These are phyloP conservation scores for Ilyonectria mors-panacis DNA, from an alignment of 2,329 filamentous ascomycete species.

Conservation along the genomic window DNA sequence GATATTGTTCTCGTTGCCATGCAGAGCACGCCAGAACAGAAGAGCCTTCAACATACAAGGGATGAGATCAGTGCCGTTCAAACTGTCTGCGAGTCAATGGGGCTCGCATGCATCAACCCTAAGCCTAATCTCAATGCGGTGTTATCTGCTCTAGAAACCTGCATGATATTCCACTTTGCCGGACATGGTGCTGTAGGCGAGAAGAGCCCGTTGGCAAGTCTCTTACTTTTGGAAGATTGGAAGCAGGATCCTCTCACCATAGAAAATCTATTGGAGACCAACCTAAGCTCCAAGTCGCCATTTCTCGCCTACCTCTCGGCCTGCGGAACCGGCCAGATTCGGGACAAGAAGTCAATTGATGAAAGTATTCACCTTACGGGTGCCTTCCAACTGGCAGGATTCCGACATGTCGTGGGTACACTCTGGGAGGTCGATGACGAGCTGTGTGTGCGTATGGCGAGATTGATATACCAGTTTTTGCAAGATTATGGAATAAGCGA, in stretches of 20 bases:
- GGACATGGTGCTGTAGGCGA: not conserved
- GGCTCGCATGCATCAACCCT: too few species aligned
- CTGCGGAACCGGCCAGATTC: too few species aligned
- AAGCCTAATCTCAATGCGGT: not conserved
- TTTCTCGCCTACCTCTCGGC: too few species aligned
- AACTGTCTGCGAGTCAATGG: not conserved
- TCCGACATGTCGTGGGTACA: not conserved
- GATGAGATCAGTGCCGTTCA: not conserved
- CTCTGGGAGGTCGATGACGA: not conserved
- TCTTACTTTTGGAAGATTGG: not conserved
- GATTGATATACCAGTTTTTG: not conserved
- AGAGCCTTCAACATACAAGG: not conserved
- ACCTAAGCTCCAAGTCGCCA: not conserved
- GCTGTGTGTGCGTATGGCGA: not conserved
- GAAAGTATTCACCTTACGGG: too few species aligned
- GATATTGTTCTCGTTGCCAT: too few species aligned
- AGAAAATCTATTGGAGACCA: not conserved
- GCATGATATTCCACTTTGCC: slow-evolving; percentile 1
- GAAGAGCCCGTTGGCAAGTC: not conserved
- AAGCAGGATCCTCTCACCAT: not conserved
- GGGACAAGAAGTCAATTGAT: too few species aligned
- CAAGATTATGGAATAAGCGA: not conserved
- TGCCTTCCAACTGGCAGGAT: too few species aligned
- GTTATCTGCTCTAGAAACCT: not conserved
- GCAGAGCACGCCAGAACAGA: too few species aligned